Conservation (phyloP, 139 green algal genomes). For the Closterium sp. region DNA sequence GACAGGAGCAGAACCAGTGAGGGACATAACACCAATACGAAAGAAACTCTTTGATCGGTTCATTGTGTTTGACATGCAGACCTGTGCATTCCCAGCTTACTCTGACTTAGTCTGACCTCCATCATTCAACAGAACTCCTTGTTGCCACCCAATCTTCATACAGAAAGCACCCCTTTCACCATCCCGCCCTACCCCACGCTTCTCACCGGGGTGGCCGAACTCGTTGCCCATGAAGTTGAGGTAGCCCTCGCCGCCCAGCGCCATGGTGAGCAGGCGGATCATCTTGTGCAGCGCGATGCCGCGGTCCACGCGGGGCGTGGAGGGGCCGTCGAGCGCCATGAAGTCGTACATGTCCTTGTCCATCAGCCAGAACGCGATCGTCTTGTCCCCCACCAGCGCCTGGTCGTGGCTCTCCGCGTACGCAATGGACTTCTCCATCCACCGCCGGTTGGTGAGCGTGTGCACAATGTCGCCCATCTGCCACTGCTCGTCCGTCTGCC, state of each 20-base stretch:
- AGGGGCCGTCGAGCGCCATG: slow-evolving; percentile 70
- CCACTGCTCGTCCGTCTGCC: slow-evolving; percentile 80
- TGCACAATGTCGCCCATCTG: slow-evolving; percentile 89
- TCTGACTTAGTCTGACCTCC: too few species aligned
- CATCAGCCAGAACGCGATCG: slow-evolving; percentile 99
- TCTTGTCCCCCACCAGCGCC: slow-evolving; percentile 96
- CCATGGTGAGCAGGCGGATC: slow-evolving; percentile 89
- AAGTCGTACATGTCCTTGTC: slow-evolving; percentile 96
- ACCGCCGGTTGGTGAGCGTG: slow-evolving; percentile 93
- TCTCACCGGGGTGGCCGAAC: slow-evolving; percentile 63
- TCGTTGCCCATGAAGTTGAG: slow-evolving; percentile 93
- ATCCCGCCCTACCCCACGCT: too few species aligned
- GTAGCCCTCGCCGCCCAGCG: slow-evolving; percentile 90
- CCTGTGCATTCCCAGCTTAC: not conserved
- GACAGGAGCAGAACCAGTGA: not conserved
- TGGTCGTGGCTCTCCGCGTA: slow-evolving; percentile 96
- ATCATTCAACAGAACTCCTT: too few species aligned
- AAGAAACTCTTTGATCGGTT: not conserved
- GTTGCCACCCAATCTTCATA: too few species aligned
- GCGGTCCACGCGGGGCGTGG: slow-evolving; percentile 72
- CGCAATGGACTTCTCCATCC: slow-evolving; percentile 85
- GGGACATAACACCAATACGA: not conserved
- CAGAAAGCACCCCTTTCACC: too few species aligned
- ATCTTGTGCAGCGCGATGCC: slow-evolving; percentile 97
- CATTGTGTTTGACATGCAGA: not conserved